phyloP scores from a whole-genome alignment of 2,329 filamentous ascomycete species.

The Trichoderma guizhouense region DNA sequence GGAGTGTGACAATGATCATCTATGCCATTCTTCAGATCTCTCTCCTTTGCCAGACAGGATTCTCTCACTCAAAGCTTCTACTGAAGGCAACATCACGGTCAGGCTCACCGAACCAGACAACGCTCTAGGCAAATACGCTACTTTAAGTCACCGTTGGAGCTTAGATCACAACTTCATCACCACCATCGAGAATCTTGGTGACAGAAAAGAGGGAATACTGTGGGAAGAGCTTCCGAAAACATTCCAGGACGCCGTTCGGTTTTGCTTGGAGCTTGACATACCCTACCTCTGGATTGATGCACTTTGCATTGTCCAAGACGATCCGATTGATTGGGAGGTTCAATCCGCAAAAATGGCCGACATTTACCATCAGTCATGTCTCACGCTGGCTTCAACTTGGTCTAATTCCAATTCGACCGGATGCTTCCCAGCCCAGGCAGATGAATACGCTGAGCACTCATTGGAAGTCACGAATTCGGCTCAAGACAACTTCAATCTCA shows the following conservation, averaged over 20 bases:
- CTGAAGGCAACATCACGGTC: neutral
- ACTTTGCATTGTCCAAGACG: neutral
- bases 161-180: neutral
- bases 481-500: neutral
- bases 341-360: neutral
- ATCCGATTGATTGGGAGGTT: neutral
- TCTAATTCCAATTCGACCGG: neutral
- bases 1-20: neutral
- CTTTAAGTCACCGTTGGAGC: neutral
- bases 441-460: neutral
- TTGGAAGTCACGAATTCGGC: neutral
- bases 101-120: neutral
- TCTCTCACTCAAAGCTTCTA: neutral
- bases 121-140: neutral
- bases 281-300: neutral
- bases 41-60: neutral
- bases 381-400: neutral
- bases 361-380: neutral
- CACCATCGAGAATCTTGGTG: neutral
- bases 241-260: neutral
- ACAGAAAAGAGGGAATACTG: neutral
- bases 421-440: neutral
- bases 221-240: neutral
- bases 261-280: neutral
- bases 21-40: neutral